These are phyloP conservation scores for Umbilicaria muhlenbergii DNA, from an alignment of 495 filamentous ascomycete species.

Conservation along the genomic window DNA sequence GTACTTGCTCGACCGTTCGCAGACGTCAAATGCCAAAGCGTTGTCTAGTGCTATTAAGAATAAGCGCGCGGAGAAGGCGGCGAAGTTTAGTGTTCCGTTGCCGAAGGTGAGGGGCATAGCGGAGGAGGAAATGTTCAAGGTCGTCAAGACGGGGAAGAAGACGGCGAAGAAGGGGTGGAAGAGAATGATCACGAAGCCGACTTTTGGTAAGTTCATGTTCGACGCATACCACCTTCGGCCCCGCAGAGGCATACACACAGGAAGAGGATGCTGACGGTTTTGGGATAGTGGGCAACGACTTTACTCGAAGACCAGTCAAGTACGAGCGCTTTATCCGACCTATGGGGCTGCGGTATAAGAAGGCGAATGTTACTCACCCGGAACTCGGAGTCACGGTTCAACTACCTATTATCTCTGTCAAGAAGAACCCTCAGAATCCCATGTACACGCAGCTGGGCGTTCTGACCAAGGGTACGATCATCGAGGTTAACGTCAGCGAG, in stretches of 20 bases:
- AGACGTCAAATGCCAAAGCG: conserved; percentile 78
- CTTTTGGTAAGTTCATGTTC: conserved; percentile 30
- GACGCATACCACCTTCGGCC: conserved; percentile 18
- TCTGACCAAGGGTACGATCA: conserved; percentile 82
- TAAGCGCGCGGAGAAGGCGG: conserved; percentile 78
- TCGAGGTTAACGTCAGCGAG: conserved; percentile 93
- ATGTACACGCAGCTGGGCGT: conserved; percentile 93
- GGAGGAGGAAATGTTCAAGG: conserved; percentile 98
- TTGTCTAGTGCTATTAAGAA: conserved; percentile 76
- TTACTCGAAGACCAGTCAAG: conserved; percentile 85
- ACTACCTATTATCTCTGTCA: conserved; percentile 82
- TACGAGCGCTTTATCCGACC: conserved; percentile 74
- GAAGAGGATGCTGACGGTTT: not conserved
- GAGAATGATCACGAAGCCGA: conserved; percentile 87
- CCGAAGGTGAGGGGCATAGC: conserved; percentile 88
- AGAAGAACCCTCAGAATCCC: conserved; percentile 96
- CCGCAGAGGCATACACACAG: not conserved
- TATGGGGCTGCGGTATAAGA: conserved; percentile 83
- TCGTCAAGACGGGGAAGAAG: conserved; percentile 88
- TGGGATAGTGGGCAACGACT: conserved; percentile 63
- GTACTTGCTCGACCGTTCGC: conserved; percentile 80
- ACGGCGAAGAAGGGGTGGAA: conserved; percentile 75
- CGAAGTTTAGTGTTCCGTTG: conserved; percentile 87
- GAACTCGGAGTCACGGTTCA: conserved; percentile 83
- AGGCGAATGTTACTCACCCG: conserved; percentile 77